Percentiles rank a stretch among this genome's conserved stretches.
Evolutionary conservation across 768 basidiomycete species (phyloP).

Genomic region (Daedaleopsis sinensis): DNA sequence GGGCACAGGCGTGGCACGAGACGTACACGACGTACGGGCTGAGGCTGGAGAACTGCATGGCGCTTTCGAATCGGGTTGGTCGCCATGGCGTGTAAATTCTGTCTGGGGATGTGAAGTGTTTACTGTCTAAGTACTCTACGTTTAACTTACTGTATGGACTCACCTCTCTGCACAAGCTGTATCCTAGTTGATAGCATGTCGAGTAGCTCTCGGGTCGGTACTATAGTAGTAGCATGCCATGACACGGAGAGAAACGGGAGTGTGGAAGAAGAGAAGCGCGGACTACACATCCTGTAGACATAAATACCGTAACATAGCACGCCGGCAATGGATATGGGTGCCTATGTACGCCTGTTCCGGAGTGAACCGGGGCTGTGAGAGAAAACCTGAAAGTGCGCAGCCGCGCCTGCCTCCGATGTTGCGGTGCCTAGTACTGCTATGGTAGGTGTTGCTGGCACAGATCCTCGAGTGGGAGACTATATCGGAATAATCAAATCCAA

Average conservation of each 20-base stretch:
- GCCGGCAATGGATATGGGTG: neutral
- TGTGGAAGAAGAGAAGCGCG: no score
- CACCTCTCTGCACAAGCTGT: neutral
- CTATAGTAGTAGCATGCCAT: no score
- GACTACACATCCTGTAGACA: neutral
- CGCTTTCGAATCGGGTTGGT: slow-evolving; percentile 12
- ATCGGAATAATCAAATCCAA: no score
- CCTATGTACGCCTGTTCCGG: neutral
- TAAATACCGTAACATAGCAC: neutral
- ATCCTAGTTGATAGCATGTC: neutral
- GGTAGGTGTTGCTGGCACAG: no score
- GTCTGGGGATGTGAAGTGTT: neutral
- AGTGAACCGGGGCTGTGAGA: neutral
- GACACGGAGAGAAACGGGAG: no score
- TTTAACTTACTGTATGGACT: no score
- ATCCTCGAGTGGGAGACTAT: no score
- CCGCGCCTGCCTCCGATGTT: no score
- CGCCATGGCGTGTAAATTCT: neutral
- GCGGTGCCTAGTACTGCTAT: no score
- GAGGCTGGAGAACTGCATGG: slow-evolving; percentile 14
- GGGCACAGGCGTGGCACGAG: slow-evolving; percentile 35
- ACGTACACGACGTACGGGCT: slow-evolving; percentile 26
- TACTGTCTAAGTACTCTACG: neutral
- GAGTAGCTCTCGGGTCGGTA: no score
- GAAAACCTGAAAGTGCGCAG: neutral